phyloP scores from a whole-genome alignment of 2,329 filamentous ascomycete genomes.

The Metarhizium rileyi region DNA sequence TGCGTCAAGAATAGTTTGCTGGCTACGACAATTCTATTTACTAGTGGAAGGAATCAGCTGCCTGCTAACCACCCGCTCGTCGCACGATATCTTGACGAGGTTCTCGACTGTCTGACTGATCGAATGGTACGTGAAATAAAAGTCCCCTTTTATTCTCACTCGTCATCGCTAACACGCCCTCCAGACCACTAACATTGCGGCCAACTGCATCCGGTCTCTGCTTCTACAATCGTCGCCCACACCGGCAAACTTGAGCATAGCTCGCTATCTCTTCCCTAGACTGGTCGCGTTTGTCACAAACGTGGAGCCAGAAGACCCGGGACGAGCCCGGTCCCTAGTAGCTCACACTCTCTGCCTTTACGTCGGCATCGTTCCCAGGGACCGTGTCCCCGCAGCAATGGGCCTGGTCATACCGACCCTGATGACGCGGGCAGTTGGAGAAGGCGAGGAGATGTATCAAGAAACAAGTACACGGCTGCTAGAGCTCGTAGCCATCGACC shows the following conservation, averaged over 20 bases:
- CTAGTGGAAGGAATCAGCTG: conserved; percentile 64
- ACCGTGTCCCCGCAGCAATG: conserved; percentile 50
- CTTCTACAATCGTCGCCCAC: conserved; percentile 57
- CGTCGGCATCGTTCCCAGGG: conserved; percentile 38
- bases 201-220: conserved; percentile 79
- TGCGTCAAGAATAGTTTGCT: conserved; percentile 92
- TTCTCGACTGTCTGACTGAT: conserved; percentile 74
- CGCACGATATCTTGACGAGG: conserved; percentile 63
- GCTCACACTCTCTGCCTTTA: conserved; percentile 69
- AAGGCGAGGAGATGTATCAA: conserved; percentile 49
- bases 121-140: conserved; percentile 48
- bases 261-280: conserved; percentile 63
- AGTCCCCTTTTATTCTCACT: background rate
- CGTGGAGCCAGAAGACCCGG: conserved; percentile 66
- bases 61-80: conserved; percentile 67
- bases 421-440: conserved; percentile 58
- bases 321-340: conserved; percentile 60
- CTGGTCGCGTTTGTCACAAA: conserved; percentile 66
- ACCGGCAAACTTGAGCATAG: conserved; percentile 61
- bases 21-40: conserved; percentile 81
- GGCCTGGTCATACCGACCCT: conserved; percentile 70
- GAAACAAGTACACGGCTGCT: conserved; percentile 71
- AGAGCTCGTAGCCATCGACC: conserved; percentile 70
- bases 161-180: background rate
- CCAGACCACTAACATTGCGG: conserved; percentile 77